phyloP scores from a whole-genome alignment of 116 monocot species.

The Dioscorea cayenensis region DNA sequence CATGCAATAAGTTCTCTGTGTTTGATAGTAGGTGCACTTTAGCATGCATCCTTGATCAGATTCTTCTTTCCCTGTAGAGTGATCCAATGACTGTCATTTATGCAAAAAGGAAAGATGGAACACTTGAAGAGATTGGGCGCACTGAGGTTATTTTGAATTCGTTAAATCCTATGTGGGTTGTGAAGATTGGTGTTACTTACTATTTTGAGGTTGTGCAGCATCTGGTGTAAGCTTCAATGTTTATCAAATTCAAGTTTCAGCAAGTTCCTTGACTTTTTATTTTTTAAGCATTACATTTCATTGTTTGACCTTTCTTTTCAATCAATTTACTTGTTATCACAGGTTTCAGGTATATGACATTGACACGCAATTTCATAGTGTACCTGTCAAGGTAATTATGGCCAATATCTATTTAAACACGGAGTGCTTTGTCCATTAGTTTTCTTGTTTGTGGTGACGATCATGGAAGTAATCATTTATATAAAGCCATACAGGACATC shows the following conservation, averaged over 20 bases:
- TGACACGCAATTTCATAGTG: constrained; percentile 67
- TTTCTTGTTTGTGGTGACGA: too few relatives aligned
- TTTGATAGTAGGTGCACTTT: too few relatives aligned
- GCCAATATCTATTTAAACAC: neutral
- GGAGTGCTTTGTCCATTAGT: too few relatives aligned
- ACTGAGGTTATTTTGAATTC: constrained; percentile 92
- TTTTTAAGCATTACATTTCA: neutral
- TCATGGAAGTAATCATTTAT: too few relatives aligned
- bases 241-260: constrained; percentile 6
- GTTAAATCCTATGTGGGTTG: constrained; percentile 70
- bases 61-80: constrained; percentile 53
- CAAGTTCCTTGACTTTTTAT: neutral
- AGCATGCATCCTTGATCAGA: neutral
- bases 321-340: constrained; percentile 11
- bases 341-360: constrained; percentile 90
- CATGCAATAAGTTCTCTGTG: constrained; percentile 2
- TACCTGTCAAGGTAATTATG: constrained; percentile 61
- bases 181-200: constrained; percentile 57
- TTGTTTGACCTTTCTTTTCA: neutral
- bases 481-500: too few relatives aligned
- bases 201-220: constrained; percentile 87
- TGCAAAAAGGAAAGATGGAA: constrained; percentile 73
- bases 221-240: constrained; percentile 71
- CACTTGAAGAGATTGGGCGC: constrained; percentile 84
- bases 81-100: constrained; percentile 83